Base-by-base conservation (phyloP, 1,284 basidiomycete genomes). In the Boletellus sp. region DNA sequence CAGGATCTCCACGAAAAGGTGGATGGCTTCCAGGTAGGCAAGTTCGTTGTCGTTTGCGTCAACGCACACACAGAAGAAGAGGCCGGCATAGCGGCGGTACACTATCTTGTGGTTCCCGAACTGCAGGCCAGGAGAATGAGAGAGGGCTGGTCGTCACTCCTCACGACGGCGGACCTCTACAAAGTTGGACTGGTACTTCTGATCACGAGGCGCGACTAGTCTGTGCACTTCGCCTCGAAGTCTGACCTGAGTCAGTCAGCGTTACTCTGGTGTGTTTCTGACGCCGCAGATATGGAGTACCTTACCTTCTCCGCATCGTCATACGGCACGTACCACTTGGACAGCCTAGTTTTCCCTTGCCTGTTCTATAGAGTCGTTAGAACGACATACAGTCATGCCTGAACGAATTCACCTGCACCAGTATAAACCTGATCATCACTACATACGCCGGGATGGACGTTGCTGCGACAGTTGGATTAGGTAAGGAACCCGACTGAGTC, bases 131-230 rank as follows among this genome's bases (percentile, higher is more conserved):
- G 14, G 27, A 45, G n/a, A 48, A 45, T 44, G 36, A 43, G 47
- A 41, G 5, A 29, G 39, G 29, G 16, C 9, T 34, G 2, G 8
- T 27, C 9, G 10, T 26, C 17, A 23, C 33, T 42, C 7, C 30
- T 22, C 46, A 37, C 20, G n/a, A 34, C 9, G 6, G 57, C 82
- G 46, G 54, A 95, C 94, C 80, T 99, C 95, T 41, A 98, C 94
- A 64, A 99, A 99, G 69, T 99, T 99, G 48, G 92, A 95, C 69
- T 99, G 96, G 57, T 97, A 95, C 69, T 97, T 97, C 73, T 97
- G 94, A 69, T 99, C 95, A 53, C 95, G 14, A 72, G 94, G 93
- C 0, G 95, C 95, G 16, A 99, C 90, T 51, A 98, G 69, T 34
- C 95, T 78, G 66, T 98, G 95, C 1, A 99, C 94, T 67, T 99